phyloP scores from a whole-genome alignment of 1,284 basidiomycete genomes.

The Blastosporella zonata region DNA sequence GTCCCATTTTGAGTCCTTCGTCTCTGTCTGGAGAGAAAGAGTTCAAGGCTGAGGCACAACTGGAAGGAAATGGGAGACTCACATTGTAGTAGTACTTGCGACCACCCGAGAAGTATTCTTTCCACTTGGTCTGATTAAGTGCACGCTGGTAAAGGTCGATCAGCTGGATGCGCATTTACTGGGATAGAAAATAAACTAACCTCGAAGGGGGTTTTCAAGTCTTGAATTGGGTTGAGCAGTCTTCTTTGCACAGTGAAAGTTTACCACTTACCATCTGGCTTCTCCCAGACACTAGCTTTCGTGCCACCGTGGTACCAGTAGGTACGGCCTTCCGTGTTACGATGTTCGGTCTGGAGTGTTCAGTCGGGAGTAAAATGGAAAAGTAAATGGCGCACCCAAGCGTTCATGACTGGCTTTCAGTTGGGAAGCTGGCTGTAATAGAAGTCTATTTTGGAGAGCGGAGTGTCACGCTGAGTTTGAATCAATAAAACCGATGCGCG shows the following conservation, averaged over 20 bases:
- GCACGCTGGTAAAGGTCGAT: slow-evolving; percentile 55
- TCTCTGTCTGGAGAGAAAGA: slow-evolving; percentile 53
- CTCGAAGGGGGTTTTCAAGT: slow-evolving; percentile 84
- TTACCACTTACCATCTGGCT: slow-evolving; percentile 66
- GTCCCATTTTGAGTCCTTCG: slow-evolving; percentile 94
- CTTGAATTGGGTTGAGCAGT: slow-evolving; percentile 35
- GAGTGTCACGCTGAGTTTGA: no score
- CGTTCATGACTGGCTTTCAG: slow-evolving; percentile 22
- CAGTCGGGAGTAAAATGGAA: not conserved
- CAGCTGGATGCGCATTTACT: slow-evolving; percentile 1
- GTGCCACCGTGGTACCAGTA: slow-evolving; percentile 84
- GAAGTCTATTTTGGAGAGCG: no score
- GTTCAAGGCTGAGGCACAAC: slow-evolving; percentile 1
- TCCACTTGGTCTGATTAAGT: slow-evolving; percentile 86
- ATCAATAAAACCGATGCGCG: no score
- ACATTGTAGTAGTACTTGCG: slow-evolving; percentile 94
- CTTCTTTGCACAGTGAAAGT: slow-evolving; percentile 5
- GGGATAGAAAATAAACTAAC: slow-evolving; percentile 37
- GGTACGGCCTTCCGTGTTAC: slow-evolving; percentile 80
- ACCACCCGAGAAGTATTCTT: slow-evolving; percentile 87
- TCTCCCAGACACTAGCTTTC: slow-evolving; percentile 84
- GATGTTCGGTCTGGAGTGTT: slow-evolving; percentile 62
- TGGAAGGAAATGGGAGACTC: slow-evolving; percentile 23
- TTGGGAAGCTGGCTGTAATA: not conserved
- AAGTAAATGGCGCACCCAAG: slow-evolving; percentile 28